A percentile compares a stretch with the other conserved stretches of the same genome.
phyloP scores from a whole-genome alignment of 139 green algal species.

The Deuterostichococcus epilithicus region DNA sequence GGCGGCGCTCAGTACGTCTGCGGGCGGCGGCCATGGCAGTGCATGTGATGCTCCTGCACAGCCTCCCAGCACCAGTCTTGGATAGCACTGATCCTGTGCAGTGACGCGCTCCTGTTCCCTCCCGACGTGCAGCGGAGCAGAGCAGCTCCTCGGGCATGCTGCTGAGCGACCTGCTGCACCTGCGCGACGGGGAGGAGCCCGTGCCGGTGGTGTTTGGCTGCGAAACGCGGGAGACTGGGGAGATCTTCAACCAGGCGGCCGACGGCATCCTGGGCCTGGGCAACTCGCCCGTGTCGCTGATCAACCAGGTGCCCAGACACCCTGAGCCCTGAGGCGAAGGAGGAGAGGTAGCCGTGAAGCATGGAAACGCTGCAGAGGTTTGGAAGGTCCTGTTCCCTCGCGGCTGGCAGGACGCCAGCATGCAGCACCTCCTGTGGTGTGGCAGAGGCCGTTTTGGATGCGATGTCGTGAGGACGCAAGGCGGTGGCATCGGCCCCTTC shows the following conservation, averaged over 20 bases:
- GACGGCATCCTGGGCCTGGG: constrained; percentile 92
- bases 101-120: not conserved
- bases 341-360: no score
- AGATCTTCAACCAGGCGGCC: constrained; percentile 85
- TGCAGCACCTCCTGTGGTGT: no score
- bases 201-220: constrained; percentile 73
- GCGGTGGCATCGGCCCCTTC: no score
- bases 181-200: constrained; percentile 32
- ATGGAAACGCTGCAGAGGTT: no score
- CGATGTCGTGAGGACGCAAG: no score
- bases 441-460: no score
- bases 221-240: constrained; percentile 81
- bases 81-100: not conserved
- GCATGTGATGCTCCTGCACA: no score
- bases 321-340: not conserved
- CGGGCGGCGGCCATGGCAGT: no score
- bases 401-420: no score
- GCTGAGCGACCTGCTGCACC: constrained; percentile 54
- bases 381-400: no score
- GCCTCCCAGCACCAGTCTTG: not conserved
- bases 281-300: constrained; percentile 66
- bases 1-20: no score
- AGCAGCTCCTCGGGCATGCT: constrained; percentile 77
- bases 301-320: constrained; percentile 52
- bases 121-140: constrained; percentile 52